A percentile compares a stretch with the other conserved stretches of the same genome.
These are phyloP conservation scores for Comarum palustre DNA, from an alignment of 306 rosid genomes.

Conservation along the genomic window DNA sequence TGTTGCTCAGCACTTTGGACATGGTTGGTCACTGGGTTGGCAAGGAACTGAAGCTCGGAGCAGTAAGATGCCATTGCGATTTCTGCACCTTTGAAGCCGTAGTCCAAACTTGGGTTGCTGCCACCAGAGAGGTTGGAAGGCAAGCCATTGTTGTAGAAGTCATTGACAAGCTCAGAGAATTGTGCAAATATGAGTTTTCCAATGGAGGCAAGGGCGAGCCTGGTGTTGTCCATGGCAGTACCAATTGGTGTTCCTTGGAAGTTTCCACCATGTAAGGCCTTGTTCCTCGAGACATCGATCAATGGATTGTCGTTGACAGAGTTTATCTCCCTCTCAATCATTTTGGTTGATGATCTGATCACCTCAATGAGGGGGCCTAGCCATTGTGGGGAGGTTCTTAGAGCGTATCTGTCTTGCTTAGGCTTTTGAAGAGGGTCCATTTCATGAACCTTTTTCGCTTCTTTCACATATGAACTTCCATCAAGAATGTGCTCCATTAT, in stretches of 20 bases:
- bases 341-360: slow-evolving; percentile 64
- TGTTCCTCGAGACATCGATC: slow-evolving; percentile 83
- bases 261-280: slow-evolving; percentile 89
- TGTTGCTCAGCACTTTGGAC: slow-evolving; percentile 97
- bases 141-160: slow-evolving; percentile 77
- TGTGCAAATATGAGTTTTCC: slow-evolving; percentile 92
- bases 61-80: slow-evolving; percentile 97
- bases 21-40: slow-evolving; percentile 87
- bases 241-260: slow-evolving; percentile 96
- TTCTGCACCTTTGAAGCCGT: slow-evolving; percentile 85
- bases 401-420: slow-evolving; percentile 82
- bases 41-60: slow-evolving; percentile 85
- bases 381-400: slow-evolving; percentile 93
- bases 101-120: slow-evolving; percentile 78
- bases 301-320: slow-evolving; percentile 89
- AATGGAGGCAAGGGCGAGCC: slow-evolving; percentile 73
- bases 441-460: slow-evolving; percentile 64
- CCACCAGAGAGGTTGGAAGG: slow-evolving; percentile 78
- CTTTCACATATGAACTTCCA: slow-evolving; percentile 72
- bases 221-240: slow-evolving; percentile 89
- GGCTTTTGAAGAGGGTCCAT: slow-evolving; percentile 90
- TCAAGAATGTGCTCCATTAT: slow-evolving; percentile 89
- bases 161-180: slow-evolving; percentile 91
- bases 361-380: slow-evolving; percentile 91
- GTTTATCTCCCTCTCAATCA: slow-evolving; percentile 94